Conservation (phyloP, 169 alveolate species). For the Amoebophrya sp. region DNA sequence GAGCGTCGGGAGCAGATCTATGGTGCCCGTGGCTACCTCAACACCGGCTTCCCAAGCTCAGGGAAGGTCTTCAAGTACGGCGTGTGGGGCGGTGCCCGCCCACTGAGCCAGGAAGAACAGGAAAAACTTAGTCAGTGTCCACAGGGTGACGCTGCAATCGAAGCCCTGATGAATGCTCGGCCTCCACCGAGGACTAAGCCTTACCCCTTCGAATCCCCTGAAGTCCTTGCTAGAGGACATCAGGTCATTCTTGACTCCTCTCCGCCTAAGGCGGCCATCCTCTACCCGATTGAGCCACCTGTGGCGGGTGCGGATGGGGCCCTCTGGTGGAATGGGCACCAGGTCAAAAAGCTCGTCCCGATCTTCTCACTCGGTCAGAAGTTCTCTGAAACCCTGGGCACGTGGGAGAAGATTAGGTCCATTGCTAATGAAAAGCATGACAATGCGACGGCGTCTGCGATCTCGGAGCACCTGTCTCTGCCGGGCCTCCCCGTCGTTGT, state of each 20-base stretch:
- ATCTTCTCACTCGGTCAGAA: neutral
- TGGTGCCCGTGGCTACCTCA: neutral
- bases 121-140: neutral
- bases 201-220: neutral
- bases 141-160: neutral
- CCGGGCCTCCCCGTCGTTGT: neutral
- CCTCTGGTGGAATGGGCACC: too few species aligned
- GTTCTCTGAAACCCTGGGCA: neutral
- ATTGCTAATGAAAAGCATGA: neutral
- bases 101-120: neutral
- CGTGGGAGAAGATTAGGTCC: neutral
- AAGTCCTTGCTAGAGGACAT: neutral
- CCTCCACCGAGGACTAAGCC: neutral
- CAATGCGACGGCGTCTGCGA: neutral
- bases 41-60: neutral
- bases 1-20: neutral
- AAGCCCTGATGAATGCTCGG: neutral
- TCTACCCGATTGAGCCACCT: neutral
- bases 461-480: neutral
- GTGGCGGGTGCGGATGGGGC: neutral
- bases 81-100: neutral
- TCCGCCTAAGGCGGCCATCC: neutral
- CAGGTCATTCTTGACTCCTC: too few species aligned
- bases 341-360: too few species aligned
- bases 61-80: neutral